phyloP scores from a whole-genome alignment of 1,139 yeast species.

The Geotrichum klebahnii region DNA sequence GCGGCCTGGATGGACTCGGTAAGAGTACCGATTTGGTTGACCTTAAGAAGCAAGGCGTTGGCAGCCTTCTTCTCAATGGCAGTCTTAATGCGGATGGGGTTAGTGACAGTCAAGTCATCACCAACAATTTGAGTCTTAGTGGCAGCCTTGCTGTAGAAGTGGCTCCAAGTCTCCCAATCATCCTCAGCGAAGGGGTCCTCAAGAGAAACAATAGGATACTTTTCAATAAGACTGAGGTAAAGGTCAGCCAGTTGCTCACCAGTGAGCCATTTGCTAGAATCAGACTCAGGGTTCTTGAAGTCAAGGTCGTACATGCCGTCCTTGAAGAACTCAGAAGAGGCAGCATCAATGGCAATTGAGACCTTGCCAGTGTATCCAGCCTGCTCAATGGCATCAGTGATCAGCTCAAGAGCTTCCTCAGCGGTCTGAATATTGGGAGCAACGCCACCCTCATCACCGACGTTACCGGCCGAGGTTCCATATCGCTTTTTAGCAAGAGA shows the following conservation, averaged over 20 bases:
- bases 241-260: slow-evolving; percentile 81
- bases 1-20: slow-evolving; percentile 93
- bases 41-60: slow-evolving; percentile 88
- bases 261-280: slow-evolving; percentile 79
- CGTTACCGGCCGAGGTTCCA: slow-evolving; percentile 97
- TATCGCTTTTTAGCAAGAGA: slow-evolving; percentile 82
- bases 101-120: slow-evolving; percentile 96
- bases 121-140: slow-evolving; percentile 79
- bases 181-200: slow-evolving; percentile 99
- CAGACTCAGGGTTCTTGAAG: slow-evolving; percentile 93
- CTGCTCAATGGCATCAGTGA: slow-evolving; percentile 74
- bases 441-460: slow-evolving; percentile 99
- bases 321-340: slow-evolving; percentile 93
- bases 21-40: slow-evolving; percentile 83
- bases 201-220: slow-evolving; percentile 93
- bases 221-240: slow-evolving; percentile 70
- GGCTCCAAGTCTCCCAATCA: slow-evolving; percentile 97
- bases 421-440: slow-evolving; percentile 93
- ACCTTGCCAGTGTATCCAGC: slow-evolving; percentile 94
- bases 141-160: slow-evolving; percentile 67
- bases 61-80: slow-evolving; percentile 95
- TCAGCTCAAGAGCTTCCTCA: slow-evolving; percentile 91
- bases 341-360: slow-evolving; percentile 88
- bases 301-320: slow-evolving; percentile 95
- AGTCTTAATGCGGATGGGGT: slow-evolving; percentile 85